Evolutionary conservation across 441 rosid species (phyloP).

Genomic region (Populus hybrid): DNA sequence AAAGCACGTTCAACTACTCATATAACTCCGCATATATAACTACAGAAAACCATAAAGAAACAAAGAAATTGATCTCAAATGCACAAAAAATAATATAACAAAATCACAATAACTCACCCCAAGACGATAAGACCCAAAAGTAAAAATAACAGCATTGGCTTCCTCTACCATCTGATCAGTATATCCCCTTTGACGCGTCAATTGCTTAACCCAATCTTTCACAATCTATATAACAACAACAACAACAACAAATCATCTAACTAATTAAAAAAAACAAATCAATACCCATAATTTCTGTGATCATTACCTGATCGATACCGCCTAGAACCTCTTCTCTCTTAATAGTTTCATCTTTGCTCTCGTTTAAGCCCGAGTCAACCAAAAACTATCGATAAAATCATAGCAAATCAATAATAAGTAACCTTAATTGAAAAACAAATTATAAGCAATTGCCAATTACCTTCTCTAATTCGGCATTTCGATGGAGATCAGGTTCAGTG

Average conservation of each 20-base stretch:
- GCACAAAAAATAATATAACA: background rate
- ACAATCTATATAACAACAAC: slow-evolving; percentile 40
- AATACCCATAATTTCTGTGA: background rate
- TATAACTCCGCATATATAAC: background rate
- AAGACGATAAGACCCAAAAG: slow-evolving; percentile 68
- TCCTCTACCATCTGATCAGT: slow-evolving; percentile 67
- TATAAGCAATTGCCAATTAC: slow-evolving; percentile 17
- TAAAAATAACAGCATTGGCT: slow-evolving; percentile 68
- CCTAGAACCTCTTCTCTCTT: slow-evolving; percentile 55
- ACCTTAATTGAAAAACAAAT: background rate
- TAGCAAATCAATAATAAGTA: background rate
- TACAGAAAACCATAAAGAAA: background rate
- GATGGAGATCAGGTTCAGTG: slow-evolving; percentile 40
- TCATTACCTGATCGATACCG: slow-evolving; percentile 45
- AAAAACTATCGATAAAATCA: slow-evolving; percentile 29
- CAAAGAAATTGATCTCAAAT: background rate
- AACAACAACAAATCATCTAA: background rate
- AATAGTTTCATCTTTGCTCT: slow-evolving; percentile 50
- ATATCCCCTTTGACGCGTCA: slow-evolving; percentile 52
- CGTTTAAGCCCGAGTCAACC: slow-evolving; percentile 59
- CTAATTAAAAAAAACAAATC: no score
- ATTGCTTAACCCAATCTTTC: slow-evolving; percentile 61
- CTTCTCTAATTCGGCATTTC: slow-evolving; percentile 53
- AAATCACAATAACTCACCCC: slow-evolving; percentile 30
- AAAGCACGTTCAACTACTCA: background rate